Percentiles rank a stretch among this genome's conserved stretches.
Evolutionary conservation across 1,284 basidiomycete species (phyloP).

Genomic region (Ustilago bromivora): DNA sequence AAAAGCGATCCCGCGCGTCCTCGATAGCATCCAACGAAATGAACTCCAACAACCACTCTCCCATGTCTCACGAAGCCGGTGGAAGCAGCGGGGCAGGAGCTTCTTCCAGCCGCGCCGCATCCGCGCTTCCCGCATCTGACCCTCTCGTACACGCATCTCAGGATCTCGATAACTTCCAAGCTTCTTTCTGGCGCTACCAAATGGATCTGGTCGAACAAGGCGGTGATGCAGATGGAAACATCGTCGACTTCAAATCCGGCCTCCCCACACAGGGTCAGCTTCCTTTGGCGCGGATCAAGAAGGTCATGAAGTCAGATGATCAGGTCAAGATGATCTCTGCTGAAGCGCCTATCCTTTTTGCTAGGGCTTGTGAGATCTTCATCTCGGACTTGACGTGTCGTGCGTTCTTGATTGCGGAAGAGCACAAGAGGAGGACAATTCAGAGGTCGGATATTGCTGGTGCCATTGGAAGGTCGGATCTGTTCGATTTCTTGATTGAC

Average conservation of each 20-base stretch:
- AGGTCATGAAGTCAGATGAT: constrained; percentile 69
- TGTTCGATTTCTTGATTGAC: constrained; percentile 70
- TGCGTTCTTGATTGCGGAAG: constrained; percentile 67
- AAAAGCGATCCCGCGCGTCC: constrained; percentile 48
- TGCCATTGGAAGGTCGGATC: constrained; percentile 65
- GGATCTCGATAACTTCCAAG: constrained; percentile 58
- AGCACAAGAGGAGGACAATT: constrained; percentile 67
- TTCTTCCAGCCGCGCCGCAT: constrained; percentile 32
- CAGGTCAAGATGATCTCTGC: constrained; percentile 70
- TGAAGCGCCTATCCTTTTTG: constrained; percentile 68
- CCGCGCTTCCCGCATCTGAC: constrained; percentile 26
- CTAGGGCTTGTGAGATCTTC: constrained; percentile 69
- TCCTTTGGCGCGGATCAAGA: constrained; percentile 68
- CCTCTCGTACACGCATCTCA: constrained; percentile 51
- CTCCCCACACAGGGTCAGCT: constrained; percentile 61
- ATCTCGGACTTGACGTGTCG: constrained; percentile 69
- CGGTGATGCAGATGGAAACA: constrained; percentile 57
- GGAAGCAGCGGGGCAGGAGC: constrained; percentile 13
- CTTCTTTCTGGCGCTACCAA: constrained; percentile 63
- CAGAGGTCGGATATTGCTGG: constrained; percentile 66
- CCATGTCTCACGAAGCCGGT: constrained; percentile 5
- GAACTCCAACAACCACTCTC: constrained; percentile 10
- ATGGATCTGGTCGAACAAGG: constrained; percentile 65
- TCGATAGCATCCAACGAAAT: constrained; percentile 42
- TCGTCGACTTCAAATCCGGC: constrained; percentile 62